Conservation (phyloP, 345 rosid species). For the Linum tenue region DNA sequence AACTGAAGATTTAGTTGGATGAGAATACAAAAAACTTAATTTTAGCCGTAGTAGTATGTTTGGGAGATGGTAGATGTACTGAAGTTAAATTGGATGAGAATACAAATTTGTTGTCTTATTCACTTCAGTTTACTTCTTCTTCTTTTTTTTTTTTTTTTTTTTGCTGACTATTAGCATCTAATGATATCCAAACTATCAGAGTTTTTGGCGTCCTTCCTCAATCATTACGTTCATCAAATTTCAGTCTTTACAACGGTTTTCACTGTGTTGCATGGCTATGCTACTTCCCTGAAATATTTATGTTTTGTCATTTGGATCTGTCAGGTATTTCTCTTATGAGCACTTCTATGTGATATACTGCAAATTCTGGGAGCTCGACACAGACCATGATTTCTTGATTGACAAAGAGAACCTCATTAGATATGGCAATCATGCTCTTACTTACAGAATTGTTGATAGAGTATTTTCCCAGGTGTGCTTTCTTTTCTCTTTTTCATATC, state of each 20-base stretch:
- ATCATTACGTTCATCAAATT: no score
- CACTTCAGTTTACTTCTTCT: not conserved
- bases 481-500: not conserved
- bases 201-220: not conserved
- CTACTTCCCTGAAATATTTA: not conserved
- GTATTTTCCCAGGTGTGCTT: constrained; percentile 2
- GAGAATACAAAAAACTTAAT: not conserved
- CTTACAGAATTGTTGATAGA: constrained; percentile 4
- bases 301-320: not conserved
- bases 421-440: constrained; percentile 3
- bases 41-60: not conserved
- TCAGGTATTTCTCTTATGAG: constrained; percentile 5
- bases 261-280: no score
- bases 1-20: not conserved
- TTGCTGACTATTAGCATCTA: not conserved
- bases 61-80: not conserved
- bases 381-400: constrained; percentile 5
- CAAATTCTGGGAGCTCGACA: constrained; percentile 5
- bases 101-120: not conserved
- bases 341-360: constrained; percentile 7
- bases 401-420: constrained; percentile 5
- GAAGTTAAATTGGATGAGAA: not conserved
- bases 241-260: no score
- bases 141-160: no score
- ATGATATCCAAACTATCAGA: not conserved